phyloP scores from a whole-genome alignment of 768 basidiomycete genomes.

The Suillus occidentalis region DNA sequence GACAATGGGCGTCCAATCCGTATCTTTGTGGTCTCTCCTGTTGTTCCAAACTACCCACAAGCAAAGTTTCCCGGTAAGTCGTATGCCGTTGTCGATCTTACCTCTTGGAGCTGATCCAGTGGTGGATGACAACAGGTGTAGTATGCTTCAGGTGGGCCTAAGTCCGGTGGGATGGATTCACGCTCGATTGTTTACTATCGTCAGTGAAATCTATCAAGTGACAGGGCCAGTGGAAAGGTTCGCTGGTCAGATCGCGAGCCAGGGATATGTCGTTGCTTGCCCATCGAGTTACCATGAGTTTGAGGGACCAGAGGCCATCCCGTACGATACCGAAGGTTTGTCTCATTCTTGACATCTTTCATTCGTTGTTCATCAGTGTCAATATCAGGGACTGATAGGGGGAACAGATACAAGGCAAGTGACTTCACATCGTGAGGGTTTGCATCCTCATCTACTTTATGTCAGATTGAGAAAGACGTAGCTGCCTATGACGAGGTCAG shows the following conservation, averaged over 20 bases:
- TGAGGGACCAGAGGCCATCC: conserved; percentile 81
- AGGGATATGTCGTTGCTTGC: conserved; percentile 82
- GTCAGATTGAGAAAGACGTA: conserved; percentile 83
- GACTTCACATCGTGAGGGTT: not conserved
- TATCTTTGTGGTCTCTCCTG: conserved; percentile 81
- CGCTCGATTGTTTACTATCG: not conserved
- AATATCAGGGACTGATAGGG: conserved; percentile 72
- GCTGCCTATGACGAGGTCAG: conserved; percentile 85
- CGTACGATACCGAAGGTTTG: conserved; percentile 83
- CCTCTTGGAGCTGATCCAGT: not conserved
- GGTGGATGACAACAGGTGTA: conserved; percentile 50
- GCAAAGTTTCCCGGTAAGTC: conserved; percentile 83
- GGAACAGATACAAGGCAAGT: conserved; percentile 86
- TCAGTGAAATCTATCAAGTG: conserved; percentile 92
- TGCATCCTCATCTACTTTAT: conserved; percentile 9
- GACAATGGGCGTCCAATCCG: conserved; percentile 67
- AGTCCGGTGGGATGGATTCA: not conserved
- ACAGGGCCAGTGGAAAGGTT: conserved; percentile 97
- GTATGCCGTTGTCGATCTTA: not conserved
- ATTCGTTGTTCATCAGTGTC: conserved; percentile 1
- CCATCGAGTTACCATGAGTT: conserved; percentile 93
- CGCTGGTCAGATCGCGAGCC: conserved; percentile 83
- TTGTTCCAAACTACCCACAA: conserved; percentile 77
- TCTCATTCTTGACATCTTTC: conserved; percentile 2
- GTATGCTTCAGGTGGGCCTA: conserved; percentile 70